Conservation (phyloP, 2,329 filamentous ascomycete genomes). For the Diaporthe velutina region DNA sequence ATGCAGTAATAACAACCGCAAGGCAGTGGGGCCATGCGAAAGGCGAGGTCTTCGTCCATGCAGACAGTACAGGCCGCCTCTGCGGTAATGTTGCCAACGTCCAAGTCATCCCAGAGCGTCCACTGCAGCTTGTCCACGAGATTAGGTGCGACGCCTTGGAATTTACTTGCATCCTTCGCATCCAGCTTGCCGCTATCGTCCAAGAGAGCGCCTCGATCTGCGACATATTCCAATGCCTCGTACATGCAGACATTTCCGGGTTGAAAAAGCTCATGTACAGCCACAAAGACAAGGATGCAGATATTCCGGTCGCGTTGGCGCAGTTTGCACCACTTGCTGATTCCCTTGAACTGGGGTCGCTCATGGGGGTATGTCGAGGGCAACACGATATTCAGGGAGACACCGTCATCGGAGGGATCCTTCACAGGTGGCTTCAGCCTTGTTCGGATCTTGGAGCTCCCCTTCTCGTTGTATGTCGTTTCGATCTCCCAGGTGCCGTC, state of each 20-base stretch:
- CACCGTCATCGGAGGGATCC: neutral
- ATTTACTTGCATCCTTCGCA: neutral
- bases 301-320: constrained; percentile 1
- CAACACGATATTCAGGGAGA: neutral
- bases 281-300: neutral
- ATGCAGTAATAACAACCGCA: constrained; percentile 25
- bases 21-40: neutral
- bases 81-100: neutral
- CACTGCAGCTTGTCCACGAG: neutral
- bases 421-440: neutral
- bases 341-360: neutral
- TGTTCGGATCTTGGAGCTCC: constrained; percentile 20
- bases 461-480: neutral
- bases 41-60: neutral
- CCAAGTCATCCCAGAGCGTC: constrained; percentile 20
- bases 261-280: neutral
- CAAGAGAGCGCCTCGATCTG: neutral
- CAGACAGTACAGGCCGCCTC: neutral
- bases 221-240: neutral
- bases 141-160: neutral
- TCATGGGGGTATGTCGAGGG: neutral
- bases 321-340: neutral
- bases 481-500: constrained; percentile 11
- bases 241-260: neutral
- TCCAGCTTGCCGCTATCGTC: neutral